Base-by-base conservation (phyloP, 352 stramenopile genomes). In the Phytophthora fragariae region DNA sequence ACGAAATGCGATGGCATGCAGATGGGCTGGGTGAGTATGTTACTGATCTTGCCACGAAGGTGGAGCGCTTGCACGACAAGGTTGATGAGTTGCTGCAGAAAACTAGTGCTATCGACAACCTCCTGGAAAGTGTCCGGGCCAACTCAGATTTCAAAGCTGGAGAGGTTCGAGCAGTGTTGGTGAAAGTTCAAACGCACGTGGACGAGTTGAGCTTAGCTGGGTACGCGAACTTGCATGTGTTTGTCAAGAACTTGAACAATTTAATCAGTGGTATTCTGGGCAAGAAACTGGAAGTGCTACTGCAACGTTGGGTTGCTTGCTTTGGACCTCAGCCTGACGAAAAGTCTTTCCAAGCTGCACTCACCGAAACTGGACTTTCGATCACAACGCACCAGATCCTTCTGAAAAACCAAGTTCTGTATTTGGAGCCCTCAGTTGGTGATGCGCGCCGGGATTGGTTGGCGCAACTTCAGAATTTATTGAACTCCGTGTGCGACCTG, bases 61-160 rank as follows among this genome's bases (percentile, higher is more conserved):
- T 99, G 1, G 96, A 98, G 61, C 92, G 89, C 39, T 90, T 99
- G 50, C 98, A 99, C 68, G 98, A 99, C 66, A 98, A 99, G 68
- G 96, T 99, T 12, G 97, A 99, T 68, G 97, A 99, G 31, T 82
- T 99, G 27, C 73, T 98, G 31, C 75, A 92, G 62, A 98, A 98
- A 63, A 97, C 95, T 39, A 88, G 88, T 57, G 94, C 97, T 15
- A 96, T 99, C 60, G 91, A 99, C 52, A 80, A 91, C 59, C 81
- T 96, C 17, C 79, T 99, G n/a, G 80, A 93, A 70, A 80, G 65
- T 15, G 72, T 98, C 72, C 86, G 84, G 5, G 72, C 53, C 5
- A 85, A 53, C 54, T 77, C 83, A n/a, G 85, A 94, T n/a, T 85
- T 91, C 10, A 80, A 89, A 35, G 67, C 74, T 29, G 62, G 62